phyloP scores from a whole-genome alignment of 164 flowering plant genomes.

The Kalanchoe fedtschenkoi region DNA sequence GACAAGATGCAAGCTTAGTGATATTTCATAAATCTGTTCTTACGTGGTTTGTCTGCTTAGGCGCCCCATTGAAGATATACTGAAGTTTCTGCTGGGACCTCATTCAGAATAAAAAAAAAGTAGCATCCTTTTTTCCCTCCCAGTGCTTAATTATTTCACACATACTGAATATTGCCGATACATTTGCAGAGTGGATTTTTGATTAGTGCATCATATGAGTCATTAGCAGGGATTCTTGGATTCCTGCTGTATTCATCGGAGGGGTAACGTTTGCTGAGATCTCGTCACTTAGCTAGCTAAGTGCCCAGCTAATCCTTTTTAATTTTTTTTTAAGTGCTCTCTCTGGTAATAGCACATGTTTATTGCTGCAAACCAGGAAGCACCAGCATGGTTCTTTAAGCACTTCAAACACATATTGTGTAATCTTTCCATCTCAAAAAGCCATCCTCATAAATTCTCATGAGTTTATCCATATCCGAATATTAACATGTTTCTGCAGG shows the following conservation, averaged over 20 bases:
- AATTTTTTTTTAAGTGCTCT: background rate
- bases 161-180: background rate
- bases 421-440: too few relatives aligned
- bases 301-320: conserved; percentile 52
- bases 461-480: background rate
- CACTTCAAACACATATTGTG: background rate
- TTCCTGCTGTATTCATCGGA: conserved; percentile 90
- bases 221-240: conserved; percentile 67
- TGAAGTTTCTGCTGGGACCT: conserved; percentile 90
- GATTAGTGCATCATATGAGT: conserved; percentile 44
- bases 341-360: background rate
- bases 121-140: conserved; percentile 19
- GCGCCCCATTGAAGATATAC: conserved; percentile 89
- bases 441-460: background rate
- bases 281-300: conserved; percentile 88
- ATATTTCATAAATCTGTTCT: background rate
- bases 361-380: background rate
- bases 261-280: conserved; percentile 98
- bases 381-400: background rate
- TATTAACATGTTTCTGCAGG: conserved; percentile 34
- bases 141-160: background rate
- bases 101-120: conserved; percentile 83
- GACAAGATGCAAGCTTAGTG: background rate
- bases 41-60: conserved; percentile 25
- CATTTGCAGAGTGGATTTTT: conserved; percentile 56